phyloP scores from a whole-genome alignment of 202 grass and related monocot species.

The Zizania palustris region DNA sequence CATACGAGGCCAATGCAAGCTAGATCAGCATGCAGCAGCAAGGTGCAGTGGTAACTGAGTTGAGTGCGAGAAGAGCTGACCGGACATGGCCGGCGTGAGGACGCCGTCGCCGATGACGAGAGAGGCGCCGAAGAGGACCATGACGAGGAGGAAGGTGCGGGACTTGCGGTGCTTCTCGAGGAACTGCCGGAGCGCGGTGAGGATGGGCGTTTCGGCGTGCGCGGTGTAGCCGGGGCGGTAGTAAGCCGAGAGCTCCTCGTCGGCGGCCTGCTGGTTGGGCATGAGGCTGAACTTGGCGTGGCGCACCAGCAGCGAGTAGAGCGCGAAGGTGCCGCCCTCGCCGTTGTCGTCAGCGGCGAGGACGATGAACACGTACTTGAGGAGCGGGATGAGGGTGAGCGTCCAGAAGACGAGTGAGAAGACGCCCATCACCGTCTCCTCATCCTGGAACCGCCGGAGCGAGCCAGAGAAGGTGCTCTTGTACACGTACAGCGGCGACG shows the following conservation, averaged over 20 bases:
- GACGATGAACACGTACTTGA: slow-evolving; percentile 83
- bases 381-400: slow-evolving; percentile 63
- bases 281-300: slow-evolving; percentile 82
- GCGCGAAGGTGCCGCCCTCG: slow-evolving; percentile 74
- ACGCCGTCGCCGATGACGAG: slow-evolving; percentile 82
- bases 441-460: slow-evolving; percentile 45
- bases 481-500: slow-evolving; percentile 77
- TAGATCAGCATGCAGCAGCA: too few species aligned
- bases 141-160: slow-evolving; percentile 58
- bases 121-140: slow-evolving; percentile 62
- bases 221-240: slow-evolving; percentile 36
- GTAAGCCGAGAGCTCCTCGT: slow-evolving; percentile 74
- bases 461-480: slow-evolving; percentile 61
- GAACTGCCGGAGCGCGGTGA: slow-evolving; percentile 49
- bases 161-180: slow-evolving; percentile 66
- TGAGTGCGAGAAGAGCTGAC: slow-evolving; percentile 16
- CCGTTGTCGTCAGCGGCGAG: slow-evolving; percentile 69
- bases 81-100: slow-evolving; percentile 75
- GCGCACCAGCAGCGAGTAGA: slow-evolving; percentile 75
- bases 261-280: slow-evolving; percentile 76
- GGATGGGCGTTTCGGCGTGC: slow-evolving; percentile 49
- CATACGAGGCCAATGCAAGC: too few species aligned
- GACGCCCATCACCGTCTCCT: slow-evolving; percentile 61
- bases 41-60: too few species aligned
- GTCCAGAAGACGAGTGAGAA: slow-evolving; percentile 84